Conservation (phyloP, 1,284 basidiomycete genomes). For the Kalmanozyma brasiliensis region DNA sequence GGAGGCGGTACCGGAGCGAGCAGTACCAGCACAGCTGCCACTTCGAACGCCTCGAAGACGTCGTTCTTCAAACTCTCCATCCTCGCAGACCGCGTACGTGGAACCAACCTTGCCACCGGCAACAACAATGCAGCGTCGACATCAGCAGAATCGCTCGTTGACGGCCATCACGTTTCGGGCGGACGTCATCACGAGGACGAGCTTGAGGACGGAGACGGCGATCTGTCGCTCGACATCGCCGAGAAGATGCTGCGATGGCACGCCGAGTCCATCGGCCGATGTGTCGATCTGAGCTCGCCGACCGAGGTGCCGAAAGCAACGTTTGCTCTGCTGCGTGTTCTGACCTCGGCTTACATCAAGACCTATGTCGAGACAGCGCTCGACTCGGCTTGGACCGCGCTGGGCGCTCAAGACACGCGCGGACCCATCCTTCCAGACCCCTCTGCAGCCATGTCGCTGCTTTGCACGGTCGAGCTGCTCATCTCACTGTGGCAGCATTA, state of each 20-base stretch:
- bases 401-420: constrained; percentile 76
- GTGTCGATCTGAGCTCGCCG: constrained; percentile 62
- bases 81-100: constrained; percentile 59
- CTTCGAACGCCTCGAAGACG: constrained; percentile 30
- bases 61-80: constrained; percentile 64
- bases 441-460: constrained; percentile 69
- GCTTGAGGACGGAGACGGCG: constrained; percentile 54
- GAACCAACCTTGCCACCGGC: constrained; percentile 13
- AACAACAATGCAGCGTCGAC: background rate
- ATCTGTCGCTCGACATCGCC: constrained; percentile 58
- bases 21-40: constrained; percentile 30
- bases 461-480: constrained; percentile 85
- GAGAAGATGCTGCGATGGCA: constrained; percentile 66
- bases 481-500: constrained; percentile 98
- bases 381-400: constrained; percentile 80
- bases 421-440: constrained; percentile 78
- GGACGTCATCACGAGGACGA: constrained; percentile 25
- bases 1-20: constrained; percentile 12
- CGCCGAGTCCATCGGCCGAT: constrained; percentile 66
- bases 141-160: constrained; percentile 22
- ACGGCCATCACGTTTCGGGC: constrained; percentile 13
- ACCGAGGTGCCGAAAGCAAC: constrained; percentile 79
- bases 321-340: constrained; percentile 82
- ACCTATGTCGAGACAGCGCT: constrained; percentile 90
- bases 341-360: constrained; percentile 87